A percentile compares a stretch with the other conserved stretches of the same genome.
Conservation (phyloP, 2,329 filamentous ascomycete species). For the Ophiostoma piceae region DNA sequence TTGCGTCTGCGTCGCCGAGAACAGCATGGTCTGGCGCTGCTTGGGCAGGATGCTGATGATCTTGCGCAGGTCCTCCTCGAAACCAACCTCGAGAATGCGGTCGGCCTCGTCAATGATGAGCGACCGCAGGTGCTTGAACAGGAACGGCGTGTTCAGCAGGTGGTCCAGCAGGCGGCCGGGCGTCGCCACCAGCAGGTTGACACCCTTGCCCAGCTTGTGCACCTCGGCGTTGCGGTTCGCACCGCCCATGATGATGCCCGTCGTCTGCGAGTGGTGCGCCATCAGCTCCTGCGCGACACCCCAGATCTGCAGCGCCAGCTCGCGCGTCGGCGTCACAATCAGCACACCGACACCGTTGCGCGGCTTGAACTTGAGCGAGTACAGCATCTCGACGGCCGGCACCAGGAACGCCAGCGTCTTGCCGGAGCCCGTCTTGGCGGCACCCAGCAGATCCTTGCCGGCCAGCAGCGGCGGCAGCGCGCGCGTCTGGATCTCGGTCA, state of each 20-base stretch:
- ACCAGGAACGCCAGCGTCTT: constrained; percentile 94
- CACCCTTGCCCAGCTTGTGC: constrained; percentile 88
- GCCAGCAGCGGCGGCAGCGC: constrained; percentile 84
- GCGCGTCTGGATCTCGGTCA: constrained; percentile 90
- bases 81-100: constrained; percentile 91
- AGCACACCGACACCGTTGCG: constrained; percentile 90
- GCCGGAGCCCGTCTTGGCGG: constrained; percentile 86
- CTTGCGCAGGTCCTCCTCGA: constrained; percentile 96
- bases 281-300: constrained; percentile 90
- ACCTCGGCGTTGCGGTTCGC: constrained; percentile 87
- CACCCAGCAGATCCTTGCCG: constrained; percentile 83
- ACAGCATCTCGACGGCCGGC: constrained; percentile 88
- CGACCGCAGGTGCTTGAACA: constrained; percentile 87
- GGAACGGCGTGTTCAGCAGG: constrained; percentile 84
- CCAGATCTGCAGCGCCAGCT: constrained; percentile 93
- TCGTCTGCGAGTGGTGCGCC: constrained; percentile 87
- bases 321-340: constrained; percentile 86
- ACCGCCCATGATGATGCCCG: constrained; percentile 70
- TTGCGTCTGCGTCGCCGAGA: constrained; percentile 96
- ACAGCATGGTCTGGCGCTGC: constrained; percentile 92
- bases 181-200: constrained; percentile 91
- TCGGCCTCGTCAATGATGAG: constrained; percentile 96
- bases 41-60: constrained; percentile 91
- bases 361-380: constrained; percentile 86
- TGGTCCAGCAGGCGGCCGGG: constrained; percentile 91